These are phyloP conservation scores for Olyra latifolia DNA, from an alignment of 176 grass and related monocot genomes.

Conservation along the genomic window DNA sequence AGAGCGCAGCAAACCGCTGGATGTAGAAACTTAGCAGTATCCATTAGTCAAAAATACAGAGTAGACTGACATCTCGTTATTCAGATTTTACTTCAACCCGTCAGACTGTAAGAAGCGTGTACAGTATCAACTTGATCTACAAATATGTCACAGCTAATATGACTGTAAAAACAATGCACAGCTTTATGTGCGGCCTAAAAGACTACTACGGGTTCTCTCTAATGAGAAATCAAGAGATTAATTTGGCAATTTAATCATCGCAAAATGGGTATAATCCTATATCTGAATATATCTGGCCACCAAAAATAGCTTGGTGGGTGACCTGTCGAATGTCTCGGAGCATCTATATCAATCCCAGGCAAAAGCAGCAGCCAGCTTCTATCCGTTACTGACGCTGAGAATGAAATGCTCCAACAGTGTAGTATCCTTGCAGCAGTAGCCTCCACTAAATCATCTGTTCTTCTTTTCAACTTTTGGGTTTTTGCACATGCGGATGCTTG, in stretches of 20 bases:
- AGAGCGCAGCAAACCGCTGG: too few species aligned
- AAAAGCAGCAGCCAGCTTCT: neutral
- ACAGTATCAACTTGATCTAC: too few species aligned
- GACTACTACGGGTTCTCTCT: neutral
- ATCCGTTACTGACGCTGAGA: neutral
- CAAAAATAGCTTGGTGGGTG: conserved; percentile 6
- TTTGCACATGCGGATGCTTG: conserved; percentile 82
- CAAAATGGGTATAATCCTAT: conserved; percentile 36
- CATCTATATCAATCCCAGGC: neutral
- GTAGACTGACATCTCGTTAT: too few species aligned
- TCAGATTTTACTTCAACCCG: too few species aligned
- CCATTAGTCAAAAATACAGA: too few species aligned
- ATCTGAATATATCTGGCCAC: conserved; percentile 3
- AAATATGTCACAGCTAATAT: conserved; percentile 8
- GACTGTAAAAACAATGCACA: conserved; percentile 14
- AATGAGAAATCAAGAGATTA: conserved; percentile 3
- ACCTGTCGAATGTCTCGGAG: neutral
- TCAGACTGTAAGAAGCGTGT: too few species aligned
- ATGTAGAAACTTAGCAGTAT: too few species aligned
- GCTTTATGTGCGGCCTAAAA: conserved; percentile 18
- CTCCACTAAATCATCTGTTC: conserved; percentile 1
- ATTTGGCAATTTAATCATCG: neutral
- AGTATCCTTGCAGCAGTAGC: neutral
- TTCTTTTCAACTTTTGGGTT: conserved; percentile 83
- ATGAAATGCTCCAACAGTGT: neutral